Evolutionary conservation across 164 flowering plant genomes (phyloP).

Genomic region (Magnolia officinalis): DNA sequence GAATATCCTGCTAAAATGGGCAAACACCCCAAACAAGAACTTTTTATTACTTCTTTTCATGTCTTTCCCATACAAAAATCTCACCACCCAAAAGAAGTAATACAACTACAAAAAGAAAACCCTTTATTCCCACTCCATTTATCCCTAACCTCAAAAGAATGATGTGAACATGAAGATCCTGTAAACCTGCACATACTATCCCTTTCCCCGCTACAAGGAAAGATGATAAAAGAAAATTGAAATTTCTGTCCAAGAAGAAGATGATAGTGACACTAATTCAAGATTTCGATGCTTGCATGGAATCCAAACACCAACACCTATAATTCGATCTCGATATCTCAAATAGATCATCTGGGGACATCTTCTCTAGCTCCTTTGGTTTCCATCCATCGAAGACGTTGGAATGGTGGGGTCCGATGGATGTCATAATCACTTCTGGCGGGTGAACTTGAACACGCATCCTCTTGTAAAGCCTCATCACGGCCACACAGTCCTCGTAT

Average conservation of each 20-base stretch:
- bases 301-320: conserved; percentile 73
- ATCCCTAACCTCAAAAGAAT: no score
- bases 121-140: no score
- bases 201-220: not conserved
- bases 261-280: not conserved
- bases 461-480: conserved; percentile 67
- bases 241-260: not conserved
- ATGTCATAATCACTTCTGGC: conserved; percentile 3
- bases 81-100: no score
- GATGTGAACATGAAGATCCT: no score
- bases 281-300: conserved; percentile 6
- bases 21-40: no score
- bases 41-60: no score
- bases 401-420: conserved; percentile 8
- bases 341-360: conserved; percentile 58
- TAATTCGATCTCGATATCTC: conserved; percentile 54
- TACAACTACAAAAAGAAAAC: no score
- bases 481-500: conserved; percentile 63
- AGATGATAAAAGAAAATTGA: not conserved
- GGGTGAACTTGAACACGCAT: conserved; percentile 51
- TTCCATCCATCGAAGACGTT: conserved; percentile 26
- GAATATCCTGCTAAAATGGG: no score
- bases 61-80: no score
- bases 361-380: conserved; percentile 38
- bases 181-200: no score